Evolutionary conservation across 352 stramenopile genomes (phyloP), one percentile per base, ranked within the genome.

Genomic region (Aphanomyces stellatus): DNA sequence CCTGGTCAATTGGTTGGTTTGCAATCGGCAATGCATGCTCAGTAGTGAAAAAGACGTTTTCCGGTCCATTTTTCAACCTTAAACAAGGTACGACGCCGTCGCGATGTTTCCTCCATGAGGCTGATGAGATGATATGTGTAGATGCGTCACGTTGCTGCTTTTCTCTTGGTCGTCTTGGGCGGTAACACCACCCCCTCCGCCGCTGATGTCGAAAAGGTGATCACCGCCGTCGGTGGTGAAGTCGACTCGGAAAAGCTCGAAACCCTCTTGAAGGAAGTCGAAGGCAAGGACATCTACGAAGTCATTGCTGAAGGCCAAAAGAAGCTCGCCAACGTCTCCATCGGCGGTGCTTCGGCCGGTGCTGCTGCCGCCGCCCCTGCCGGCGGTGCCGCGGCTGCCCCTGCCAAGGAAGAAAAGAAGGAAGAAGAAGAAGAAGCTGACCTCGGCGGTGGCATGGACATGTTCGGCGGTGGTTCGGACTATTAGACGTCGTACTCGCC

Each of bases 131-230:
- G 22, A n/a, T n/a, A 30, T 15, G 19, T 72, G 34, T 72, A 95
- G 86, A 95, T 95, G 86, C 86, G 86, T 95, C 86, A 95, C 84
- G 84, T 95, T 91, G 86, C 86, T 90, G 86, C 86, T 89, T 93
- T 88, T 74, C 81, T 95, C 76, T 80, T 95, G 75, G 79, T 75
- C 85, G 84, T 95, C 71, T 74, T 95, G 56, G 84, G 84, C 70
- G 86, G 86, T 78, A 95, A 95, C 77, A 77, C 80, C 63, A 73
- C 77, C 65, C 86, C 86, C 51, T 75, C 76, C 65, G 80, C 83
- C 51, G 79, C 81, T 55, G 86, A 95, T 74, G 76, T 95, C 70
- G 81, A 91, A 74, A 88, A 90, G 74, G 83, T 95, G 71, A 74
- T 95, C 62, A 82, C 77, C 57, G 80, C 84, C 66, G 92, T 93